These are phyloP conservation scores for Protea cynaroides DNA, from an alignment of 164 flowering plant species.

Conservation along the genomic window DNA sequence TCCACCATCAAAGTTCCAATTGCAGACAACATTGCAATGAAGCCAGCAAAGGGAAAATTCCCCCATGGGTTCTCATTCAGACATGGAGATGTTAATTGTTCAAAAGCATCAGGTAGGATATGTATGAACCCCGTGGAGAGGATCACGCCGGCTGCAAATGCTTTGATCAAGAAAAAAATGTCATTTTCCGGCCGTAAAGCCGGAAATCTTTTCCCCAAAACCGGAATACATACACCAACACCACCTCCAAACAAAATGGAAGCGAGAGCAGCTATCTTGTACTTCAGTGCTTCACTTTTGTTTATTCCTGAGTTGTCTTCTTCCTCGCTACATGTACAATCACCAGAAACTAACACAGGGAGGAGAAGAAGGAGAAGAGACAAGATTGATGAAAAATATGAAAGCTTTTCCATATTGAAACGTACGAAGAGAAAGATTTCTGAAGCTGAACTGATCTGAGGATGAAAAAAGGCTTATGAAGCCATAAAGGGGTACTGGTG, in stretches of 20 bases:
- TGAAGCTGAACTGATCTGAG: no score
- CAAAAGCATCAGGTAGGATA: no score
- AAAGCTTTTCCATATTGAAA: neutral
- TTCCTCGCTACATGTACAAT: constrained; percentile 29
- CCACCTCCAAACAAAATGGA: constrained; percentile 28
- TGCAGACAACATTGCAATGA: no score
- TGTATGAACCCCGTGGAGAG: constrained; percentile 17
- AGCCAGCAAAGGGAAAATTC: constrained; percentile 16
- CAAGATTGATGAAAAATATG: neutral
- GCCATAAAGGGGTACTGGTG: no score
- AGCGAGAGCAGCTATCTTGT: constrained; percentile 17
- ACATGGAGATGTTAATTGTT: constrained; percentile 8
- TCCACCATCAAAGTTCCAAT: no score
- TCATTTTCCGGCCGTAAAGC: constrained; percentile 26
- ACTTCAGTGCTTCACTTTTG: no score
- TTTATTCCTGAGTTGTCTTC: constrained; percentile 6
- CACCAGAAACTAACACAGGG: constrained; percentile 12
- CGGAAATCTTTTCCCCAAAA: constrained; percentile 22
- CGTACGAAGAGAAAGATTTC: no score
- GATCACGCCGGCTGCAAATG: constrained; percentile 45
- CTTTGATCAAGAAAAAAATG: constrained; percentile 13
- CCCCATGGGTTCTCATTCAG: constrained; percentile 25
- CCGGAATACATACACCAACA: constrained; percentile 30
- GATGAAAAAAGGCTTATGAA: no score
- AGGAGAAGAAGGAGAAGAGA: neutral